Evolutionary conservation across 2,329 filamentous ascomycete species (phyloP).

Genomic region (Atkinsonella hypoxylon): DNA sequence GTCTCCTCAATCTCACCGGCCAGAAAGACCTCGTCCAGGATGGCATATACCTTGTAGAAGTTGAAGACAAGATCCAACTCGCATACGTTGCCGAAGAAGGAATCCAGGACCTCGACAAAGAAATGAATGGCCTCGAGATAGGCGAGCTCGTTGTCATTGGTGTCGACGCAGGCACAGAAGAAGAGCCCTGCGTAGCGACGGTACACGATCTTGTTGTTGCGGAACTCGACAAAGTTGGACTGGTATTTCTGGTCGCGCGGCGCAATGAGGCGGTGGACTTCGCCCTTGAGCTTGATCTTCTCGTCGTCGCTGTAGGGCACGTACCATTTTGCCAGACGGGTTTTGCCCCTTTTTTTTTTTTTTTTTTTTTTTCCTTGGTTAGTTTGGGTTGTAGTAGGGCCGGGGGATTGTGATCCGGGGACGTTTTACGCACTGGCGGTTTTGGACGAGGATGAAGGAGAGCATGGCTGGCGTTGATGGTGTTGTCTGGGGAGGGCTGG

Average conservation of each 20-base stretch:
- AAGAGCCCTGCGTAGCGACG: slow-evolving; percentile 94
- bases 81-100: slow-evolving; percentile 98
- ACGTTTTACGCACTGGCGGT: slow-evolving; percentile 55
- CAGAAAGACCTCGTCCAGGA: slow-evolving; percentile 94
- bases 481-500: background rate
- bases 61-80: slow-evolving; percentile 85
- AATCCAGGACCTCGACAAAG: slow-evolving; percentile 96
- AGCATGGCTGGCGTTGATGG: slow-evolving; percentile 35
- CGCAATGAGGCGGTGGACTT: slow-evolving; percentile 94
- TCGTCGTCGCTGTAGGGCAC: slow-evolving; percentile 96
- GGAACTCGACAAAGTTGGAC: slow-evolving; percentile 97
- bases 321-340: slow-evolving; percentile 97
- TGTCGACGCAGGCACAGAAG: slow-evolving; percentile 98
- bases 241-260: slow-evolving; percentile 99
- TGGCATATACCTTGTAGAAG: slow-evolving; percentile 88
- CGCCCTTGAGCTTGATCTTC: slow-evolving; percentile 97
- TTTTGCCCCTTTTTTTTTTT: no score
- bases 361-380: no score
- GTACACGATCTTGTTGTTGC: slow-evolving; percentile 93
- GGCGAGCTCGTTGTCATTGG: slow-evolving; percentile 95
- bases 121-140: slow-evolving; percentile 98
- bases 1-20: slow-evolving; percentile 98
- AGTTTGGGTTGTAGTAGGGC: no score
- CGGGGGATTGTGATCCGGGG: no score
- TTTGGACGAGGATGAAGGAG: slow-evolving; percentile 84